Conservation (phyloP, 805 yeast genomes). For the Cyberlindnera japonica region DNA sequence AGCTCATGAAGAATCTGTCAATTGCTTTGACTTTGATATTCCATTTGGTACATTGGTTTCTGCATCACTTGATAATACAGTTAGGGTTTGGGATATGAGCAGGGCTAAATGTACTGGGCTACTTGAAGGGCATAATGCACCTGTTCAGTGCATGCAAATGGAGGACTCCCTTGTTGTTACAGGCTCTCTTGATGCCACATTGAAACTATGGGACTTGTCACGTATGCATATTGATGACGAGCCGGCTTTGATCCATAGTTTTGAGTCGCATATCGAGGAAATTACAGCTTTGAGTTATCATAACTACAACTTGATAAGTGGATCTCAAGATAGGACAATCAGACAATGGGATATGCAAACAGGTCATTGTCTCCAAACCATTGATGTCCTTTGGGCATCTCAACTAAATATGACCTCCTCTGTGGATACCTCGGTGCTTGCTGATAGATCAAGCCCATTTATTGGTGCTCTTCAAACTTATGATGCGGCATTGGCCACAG, state of each 20-base stretch:
- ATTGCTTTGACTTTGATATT: slow-evolving; percentile 62
- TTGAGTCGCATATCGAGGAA: slow-evolving; percentile 64
- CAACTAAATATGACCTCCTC: slow-evolving; percentile 25
- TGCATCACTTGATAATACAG: slow-evolving; percentile 73
- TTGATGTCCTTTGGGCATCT: slow-evolving; percentile 64
- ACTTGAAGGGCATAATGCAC: slow-evolving; percentile 58
- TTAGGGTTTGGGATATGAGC: slow-evolving; percentile 80
- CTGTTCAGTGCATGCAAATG: slow-evolving; percentile 58
- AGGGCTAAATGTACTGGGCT: slow-evolving; percentile 46
- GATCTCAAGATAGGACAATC: slow-evolving; percentile 67
- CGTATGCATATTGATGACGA: slow-evolving; percentile 27
- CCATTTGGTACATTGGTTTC: slow-evolving; percentile 78
- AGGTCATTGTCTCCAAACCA: slow-evolving; percentile 65
- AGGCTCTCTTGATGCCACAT: slow-evolving; percentile 62
- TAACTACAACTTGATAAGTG: slow-evolving; percentile 54
- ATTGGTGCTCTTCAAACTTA: slow-evolving; percentile 67
- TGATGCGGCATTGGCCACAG: slow-evolving; percentile 76
- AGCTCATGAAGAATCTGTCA: slow-evolving; percentile 52
- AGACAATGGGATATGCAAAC: slow-evolving; percentile 71
- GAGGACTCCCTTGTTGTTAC: slow-evolving; percentile 45
- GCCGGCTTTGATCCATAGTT: slow-evolving; percentile 41
- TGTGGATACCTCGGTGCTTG: slow-evolving; percentile 11
- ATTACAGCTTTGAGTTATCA: slow-evolving; percentile 59
- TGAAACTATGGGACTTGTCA: slow-evolving; percentile 57
- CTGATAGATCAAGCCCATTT: slow-evolving; percentile 35